Conservation (phyloP, 805 yeast genomes). For the Candida boidinii region DNA sequence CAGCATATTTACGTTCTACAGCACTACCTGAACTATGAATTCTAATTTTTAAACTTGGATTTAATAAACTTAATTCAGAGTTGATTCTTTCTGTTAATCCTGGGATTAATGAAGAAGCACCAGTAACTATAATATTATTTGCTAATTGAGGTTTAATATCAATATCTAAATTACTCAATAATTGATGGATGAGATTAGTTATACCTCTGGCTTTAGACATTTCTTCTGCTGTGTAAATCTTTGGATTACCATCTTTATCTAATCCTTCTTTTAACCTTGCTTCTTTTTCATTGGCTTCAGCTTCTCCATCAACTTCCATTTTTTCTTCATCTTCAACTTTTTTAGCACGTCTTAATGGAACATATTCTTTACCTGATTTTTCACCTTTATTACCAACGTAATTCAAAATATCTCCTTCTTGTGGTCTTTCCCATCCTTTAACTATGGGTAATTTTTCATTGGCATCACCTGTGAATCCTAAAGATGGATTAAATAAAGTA, state of each 20-base stretch:
- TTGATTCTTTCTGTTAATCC: constrained; percentile 73
- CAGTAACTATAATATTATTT: constrained; percentile 81
- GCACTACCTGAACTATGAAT: constrained; percentile 74
- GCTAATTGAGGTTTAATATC: constrained; percentile 81
- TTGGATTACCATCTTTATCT: constrained; percentile 3
- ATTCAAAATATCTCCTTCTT: constrained; percentile 45
- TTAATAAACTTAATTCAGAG: constrained; percentile 54
- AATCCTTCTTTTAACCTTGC: neutral
- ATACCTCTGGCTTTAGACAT: constrained; percentile 26
- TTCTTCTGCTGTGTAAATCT: constrained; percentile 6
- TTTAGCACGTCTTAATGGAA: constrained; percentile 60
- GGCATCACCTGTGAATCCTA: constrained; percentile 19
- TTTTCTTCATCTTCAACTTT: constrained; percentile 20
- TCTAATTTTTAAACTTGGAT: constrained; percentile 83
- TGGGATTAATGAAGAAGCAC: constrained; percentile 74
- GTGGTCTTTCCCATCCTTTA: constrained; percentile 26
- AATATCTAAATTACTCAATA: constrained; percentile 57
- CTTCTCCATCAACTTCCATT: constrained; percentile 23
- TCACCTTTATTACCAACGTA: constrained; percentile 18
- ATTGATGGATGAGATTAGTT: constrained; percentile 50
- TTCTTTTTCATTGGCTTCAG: constrained; percentile 3
- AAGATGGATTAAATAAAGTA: constrained; percentile 58
- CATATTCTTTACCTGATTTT: constrained; percentile 48
- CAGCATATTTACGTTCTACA: constrained; percentile 67
- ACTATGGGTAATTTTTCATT: too few relatives aligned